Evolutionary conservation across 805 yeast genomes (phyloP).

Genomic region (Wickerhamomyces queroliae): DNA sequence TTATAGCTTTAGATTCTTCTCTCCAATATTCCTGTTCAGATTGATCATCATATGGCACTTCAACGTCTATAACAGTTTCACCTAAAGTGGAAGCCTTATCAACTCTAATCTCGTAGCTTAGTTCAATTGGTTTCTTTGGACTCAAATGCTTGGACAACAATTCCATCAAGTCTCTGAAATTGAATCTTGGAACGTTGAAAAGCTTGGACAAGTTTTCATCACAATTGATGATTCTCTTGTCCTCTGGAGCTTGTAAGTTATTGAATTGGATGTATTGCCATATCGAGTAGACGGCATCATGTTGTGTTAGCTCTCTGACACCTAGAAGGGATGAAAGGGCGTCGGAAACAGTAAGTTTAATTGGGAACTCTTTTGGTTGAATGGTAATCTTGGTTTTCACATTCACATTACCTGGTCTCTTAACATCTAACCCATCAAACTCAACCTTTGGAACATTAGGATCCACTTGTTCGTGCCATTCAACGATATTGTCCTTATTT

Average conservation of each 20-base stretch:
- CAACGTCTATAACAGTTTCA: conserved; percentile 72
- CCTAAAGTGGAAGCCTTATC: conserved; percentile 76
- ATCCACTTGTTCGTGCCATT: conserved; percentile 75
- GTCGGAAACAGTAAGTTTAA: conserved; percentile 56
- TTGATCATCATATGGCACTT: conserved; percentile 40
- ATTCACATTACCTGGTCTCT: conserved; percentile 66
- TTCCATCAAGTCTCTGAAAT: conserved; percentile 70
- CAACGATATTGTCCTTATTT: conserved; percentile 43
- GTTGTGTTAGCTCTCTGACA: conserved; percentile 72
- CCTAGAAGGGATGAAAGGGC: conserved; percentile 71
- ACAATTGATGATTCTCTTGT: conserved; percentile 46
- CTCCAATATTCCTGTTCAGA: conserved; percentile 22
- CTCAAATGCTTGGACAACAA: conserved; percentile 57
- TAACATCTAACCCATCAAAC: conserved; percentile 88
- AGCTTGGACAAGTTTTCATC: conserved; percentile 40
- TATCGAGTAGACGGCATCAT: conserved; percentile 70
- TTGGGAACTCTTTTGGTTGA: conserved; percentile 74
- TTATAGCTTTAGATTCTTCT: conserved; percentile 25
- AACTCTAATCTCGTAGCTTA: conserved; percentile 74
- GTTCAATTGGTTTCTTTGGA: conserved; percentile 74
- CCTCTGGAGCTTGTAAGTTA: conserved; percentile 53
- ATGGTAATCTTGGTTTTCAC: conserved; percentile 68
- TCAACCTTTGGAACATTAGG: conserved; percentile 37
- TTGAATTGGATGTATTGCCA: conserved; percentile 79
- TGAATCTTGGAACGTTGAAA: conserved; percentile 45